Conservation (phyloP, 2,329 filamentous ascomycete genomes). For the Colletotrichum aenigma region DNA sequence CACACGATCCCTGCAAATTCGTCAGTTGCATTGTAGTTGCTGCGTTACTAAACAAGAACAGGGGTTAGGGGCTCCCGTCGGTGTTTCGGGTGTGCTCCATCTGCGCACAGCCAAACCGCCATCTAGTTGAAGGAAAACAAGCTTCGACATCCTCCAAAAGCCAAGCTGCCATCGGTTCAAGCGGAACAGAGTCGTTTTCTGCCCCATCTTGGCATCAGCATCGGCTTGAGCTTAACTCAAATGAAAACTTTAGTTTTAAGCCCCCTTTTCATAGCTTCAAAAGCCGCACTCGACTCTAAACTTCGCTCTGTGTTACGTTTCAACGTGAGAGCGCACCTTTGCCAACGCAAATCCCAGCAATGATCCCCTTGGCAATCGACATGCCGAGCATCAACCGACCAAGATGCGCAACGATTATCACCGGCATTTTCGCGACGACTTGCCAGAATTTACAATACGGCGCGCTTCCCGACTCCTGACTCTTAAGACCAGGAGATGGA, state of each 20-base stretch:
- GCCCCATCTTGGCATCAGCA: neutral
- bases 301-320: neutral
- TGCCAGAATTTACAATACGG: neutral
- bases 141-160: neutral
- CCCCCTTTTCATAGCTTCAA: neutral
- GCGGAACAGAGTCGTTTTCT: neutral
- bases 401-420: neutral
- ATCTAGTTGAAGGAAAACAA: neutral
- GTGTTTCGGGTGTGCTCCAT: constrained; percentile 12
- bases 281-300: neutral
- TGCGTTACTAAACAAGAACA: neutral
- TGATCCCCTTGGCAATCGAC: neutral
- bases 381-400: neutral
- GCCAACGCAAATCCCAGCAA: neutral
- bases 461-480: neutral
- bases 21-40: neutral
- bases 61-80: neutral
- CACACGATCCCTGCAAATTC: neutral
- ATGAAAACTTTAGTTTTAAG: neutral
- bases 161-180: neutral
- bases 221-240: constrained; percentile 10
- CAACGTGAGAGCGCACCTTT: neutral
- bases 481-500: neutral
- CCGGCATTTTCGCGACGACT: neutral
- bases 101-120: neutral